Conservation (phyloP, 176 grass and related monocot genomes). For the Ensete glaucum region DNA sequence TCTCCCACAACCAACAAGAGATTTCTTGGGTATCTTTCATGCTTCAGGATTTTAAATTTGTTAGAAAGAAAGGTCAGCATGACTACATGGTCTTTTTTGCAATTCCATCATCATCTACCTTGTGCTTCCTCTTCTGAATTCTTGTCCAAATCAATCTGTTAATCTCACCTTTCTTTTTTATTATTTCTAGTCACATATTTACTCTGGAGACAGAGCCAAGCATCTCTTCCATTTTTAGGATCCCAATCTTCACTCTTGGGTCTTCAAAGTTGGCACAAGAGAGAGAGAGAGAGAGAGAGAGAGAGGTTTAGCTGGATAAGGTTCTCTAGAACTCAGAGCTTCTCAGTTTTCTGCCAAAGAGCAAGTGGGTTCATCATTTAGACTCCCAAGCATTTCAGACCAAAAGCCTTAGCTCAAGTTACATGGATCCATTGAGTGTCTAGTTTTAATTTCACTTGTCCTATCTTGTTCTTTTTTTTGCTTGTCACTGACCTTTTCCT, state of each 20-base stretch:
- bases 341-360: not conserved
- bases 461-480: not conserved
- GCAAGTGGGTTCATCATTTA: not conserved
- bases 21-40: not conserved
- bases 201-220: no score
- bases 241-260: not conserved
- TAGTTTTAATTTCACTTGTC: not conserved
- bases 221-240: not conserved
- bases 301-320: not conserved
- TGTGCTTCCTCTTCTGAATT: not conserved
- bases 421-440: not conserved
- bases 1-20: not conserved
- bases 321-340: not conserved
- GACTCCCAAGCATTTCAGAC: not conserved
- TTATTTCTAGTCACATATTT: not conserved
- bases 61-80: not conserved
- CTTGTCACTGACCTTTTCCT: conserved; percentile 2
- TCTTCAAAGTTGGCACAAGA: not conserved
- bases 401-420: not conserved
- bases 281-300: not conserved
- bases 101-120: not conserved
- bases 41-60: not conserved
- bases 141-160: not conserved
- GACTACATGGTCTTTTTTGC: not conserved
- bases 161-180: not conserved